Percentiles rank a stretch among this genome's conserved stretches.
Conservation (phyloP, 2,329 filamentous ascomycete species). For the Clonostachys sp. region DNA sequence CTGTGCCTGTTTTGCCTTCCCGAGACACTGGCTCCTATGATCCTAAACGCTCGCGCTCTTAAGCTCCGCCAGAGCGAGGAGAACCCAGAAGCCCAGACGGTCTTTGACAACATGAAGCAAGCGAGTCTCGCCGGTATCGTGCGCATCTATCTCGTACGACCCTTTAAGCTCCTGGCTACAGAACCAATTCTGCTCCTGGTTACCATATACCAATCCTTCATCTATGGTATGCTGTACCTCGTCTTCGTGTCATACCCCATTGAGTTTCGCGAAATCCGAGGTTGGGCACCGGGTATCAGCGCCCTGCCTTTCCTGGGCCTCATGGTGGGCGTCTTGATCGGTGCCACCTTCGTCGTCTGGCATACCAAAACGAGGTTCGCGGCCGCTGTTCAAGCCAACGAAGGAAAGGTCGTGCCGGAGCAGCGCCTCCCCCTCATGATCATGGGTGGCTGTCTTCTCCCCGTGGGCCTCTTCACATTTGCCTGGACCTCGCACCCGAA, state of each 20-base stretch:
- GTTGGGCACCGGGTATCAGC: conserved; percentile 45
- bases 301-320: conserved; percentile 56
- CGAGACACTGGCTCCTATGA: no score
- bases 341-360: conserved; percentile 39
- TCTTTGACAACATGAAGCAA: conserved; percentile 6
- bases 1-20: no score
- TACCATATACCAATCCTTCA: conserved; percentile 52
- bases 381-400: conserved; percentile 29
- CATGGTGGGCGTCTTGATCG: conserved; percentile 50
- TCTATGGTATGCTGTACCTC: conserved; percentile 43
- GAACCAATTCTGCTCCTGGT: conserved; percentile 59
- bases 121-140: conserved; percentile 34
- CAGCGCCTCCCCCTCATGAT: conserved; percentile 50
- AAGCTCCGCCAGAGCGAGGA: conserved; percentile 41
- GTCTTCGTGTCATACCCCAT: conserved; percentile 43
- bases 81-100: conserved; percentile 13
- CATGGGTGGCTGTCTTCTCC: conserved; percentile 47
- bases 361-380: conserved; percentile 42
- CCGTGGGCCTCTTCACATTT: conserved; percentile 54
- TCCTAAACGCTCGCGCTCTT: conserved; percentile 32
- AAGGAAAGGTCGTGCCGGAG: conserved; percentile 45
- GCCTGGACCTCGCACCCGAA: conserved; percentile 50
- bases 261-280: conserved; percentile 47
- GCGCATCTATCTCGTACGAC: no score
- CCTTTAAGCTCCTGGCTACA: conserved; percentile 3